Percentiles rank a stretch among this genome's conserved stretches.
Evolutionary conservation across 495 filamentous ascomycete species (phyloP).

Genomic region (Polyplosphaeria fusca): DNA sequence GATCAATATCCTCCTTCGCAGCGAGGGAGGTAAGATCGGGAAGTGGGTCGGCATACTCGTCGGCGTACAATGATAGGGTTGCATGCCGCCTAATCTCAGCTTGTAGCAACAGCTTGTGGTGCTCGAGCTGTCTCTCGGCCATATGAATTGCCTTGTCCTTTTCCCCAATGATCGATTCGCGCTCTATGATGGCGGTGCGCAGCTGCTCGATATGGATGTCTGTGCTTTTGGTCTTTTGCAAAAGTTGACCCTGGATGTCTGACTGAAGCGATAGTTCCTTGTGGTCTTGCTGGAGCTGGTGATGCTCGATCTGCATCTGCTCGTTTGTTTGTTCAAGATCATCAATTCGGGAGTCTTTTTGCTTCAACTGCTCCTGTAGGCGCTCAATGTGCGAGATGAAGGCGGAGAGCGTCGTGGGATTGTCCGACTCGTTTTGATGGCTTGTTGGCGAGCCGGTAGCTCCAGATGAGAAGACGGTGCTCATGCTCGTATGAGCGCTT

Average conservation of each 20-base stretch:
- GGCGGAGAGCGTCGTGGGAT: conserved; percentile 18
- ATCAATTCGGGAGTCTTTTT: conserved; percentile 15
- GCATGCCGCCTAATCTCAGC: conserved; percentile 27
- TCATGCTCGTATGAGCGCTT: conserved; percentile 23
- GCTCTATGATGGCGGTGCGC: conserved; percentile 16
- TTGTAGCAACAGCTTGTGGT: conserved; percentile 26
- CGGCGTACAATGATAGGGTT: conserved; percentile 4
- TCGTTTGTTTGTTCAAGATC: conserved; percentile 14
- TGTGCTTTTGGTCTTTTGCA: conserved; percentile 15
- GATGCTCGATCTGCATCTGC: neutral
- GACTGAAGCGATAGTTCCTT: conserved; percentile 8
- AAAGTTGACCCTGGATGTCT: conserved; percentile 21
- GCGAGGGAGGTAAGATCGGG: conserved; percentile 24
- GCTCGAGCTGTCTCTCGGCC: conserved; percentile 26
- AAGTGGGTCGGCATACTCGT: conserved; percentile 8
- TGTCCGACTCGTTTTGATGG: conserved; percentile 12
- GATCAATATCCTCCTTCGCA: conserved; percentile 31
- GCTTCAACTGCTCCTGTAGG: conserved; percentile 29
- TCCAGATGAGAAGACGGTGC: conserved; percentile 20
- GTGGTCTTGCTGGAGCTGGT: conserved; percentile 10
- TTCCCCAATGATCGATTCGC: conserved; percentile 22
- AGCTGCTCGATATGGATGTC: conserved; percentile 28
- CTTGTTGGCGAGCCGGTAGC: conserved; percentile 10
- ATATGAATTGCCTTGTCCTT: conserved; percentile 26
- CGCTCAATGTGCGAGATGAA: conserved; percentile 31